Evolutionary conservation across 176 grass and related monocot species (phyloP).

Genomic region (Thalia dealbata): DNA sequence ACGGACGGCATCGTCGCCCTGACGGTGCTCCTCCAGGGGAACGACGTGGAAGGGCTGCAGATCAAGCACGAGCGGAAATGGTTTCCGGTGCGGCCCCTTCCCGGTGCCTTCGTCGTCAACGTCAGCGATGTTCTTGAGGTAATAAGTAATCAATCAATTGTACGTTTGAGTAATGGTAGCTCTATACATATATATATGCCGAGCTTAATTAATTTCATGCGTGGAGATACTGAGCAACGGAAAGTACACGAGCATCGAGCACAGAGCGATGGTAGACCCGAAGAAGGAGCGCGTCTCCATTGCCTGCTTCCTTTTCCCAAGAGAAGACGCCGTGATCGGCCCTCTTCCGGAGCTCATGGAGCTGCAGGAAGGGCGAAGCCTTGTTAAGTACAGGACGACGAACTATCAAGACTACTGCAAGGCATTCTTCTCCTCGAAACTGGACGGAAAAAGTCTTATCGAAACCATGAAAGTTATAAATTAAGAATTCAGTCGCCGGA

Average conservation of each 20-base stretch:
- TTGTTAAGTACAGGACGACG: too few species aligned
- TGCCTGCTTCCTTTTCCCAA: neutral
- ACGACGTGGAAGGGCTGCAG: slow-evolving; percentile 53
- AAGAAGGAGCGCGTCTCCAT: neutral
- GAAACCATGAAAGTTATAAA: too few species aligned
- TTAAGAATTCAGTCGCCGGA: too few species aligned
- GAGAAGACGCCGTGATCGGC: neutral
- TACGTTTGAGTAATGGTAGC: too few species aligned
- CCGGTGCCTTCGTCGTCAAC: slow-evolving; percentile 50
- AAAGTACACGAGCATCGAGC: slow-evolving; percentile 8
- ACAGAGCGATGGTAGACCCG: neutral
- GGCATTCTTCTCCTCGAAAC: too few species aligned
- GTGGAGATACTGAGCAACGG: neutral
- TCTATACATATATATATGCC: too few species aligned
- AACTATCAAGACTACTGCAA: too few species aligned
- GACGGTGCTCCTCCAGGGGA: slow-evolving; percentile 48
- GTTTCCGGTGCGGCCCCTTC: slow-evolving; percentile 31
- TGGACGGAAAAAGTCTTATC: too few species aligned
- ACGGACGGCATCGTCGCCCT: slow-evolving; percentile 31
- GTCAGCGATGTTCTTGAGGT: slow-evolving; percentile 49
- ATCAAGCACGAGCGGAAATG: slow-evolving; percentile 32
- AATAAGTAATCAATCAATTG: neutral
- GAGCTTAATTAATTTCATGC: too few species aligned
- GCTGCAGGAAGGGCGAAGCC: neutral
- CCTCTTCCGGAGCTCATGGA: neutral